Evolutionary conservation across 768 basidiomycete genomes (phyloP), one percentile per base, ranked within the genome.

Genomic region (Leucocoprinus sp.): DNA sequence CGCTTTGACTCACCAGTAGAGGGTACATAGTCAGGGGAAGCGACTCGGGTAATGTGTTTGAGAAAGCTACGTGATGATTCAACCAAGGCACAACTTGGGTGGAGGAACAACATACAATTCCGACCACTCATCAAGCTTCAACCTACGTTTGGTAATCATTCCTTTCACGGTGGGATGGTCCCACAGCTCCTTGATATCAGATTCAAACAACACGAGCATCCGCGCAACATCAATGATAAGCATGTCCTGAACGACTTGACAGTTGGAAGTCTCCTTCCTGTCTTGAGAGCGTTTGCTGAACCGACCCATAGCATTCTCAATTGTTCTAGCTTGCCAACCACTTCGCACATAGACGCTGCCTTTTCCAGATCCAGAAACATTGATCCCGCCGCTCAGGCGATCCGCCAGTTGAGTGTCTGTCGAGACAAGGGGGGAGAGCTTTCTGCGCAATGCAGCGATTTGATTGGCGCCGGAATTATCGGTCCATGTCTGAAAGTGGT

Each of bases 101-200:
- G 34, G 15, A 45, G 14, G 45, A 24, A 29, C 34, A 22, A 70
- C 88, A 61, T 58, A 91, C 88, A 85, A 92, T 64, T 90, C 88
- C 9, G 85, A 79, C 82, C 87, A 89, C 60, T 92, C 88, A 52
- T 91, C 87, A 41, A 91, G 67, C 55, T 84, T 82, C 39, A 91
- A 62, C 48, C 80, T 78, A 47, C 87, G 71, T 55, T 75, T 79
- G 17, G 67, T 66, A 37, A 88, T 80, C 60, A 90, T 63, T 21
- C 71, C 75, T 56, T 75, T 77, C 42, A 92, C 88, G 7, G 75
- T 71, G 0, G 81, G 75, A 52, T 87, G 80, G 37, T 70, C 66
- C 86, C 88, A 91, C 17, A 92, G 70, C 44, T 78, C 70, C 47
- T 70, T 67, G 56, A 90, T 76, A 56, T 90, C 87, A 14, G 77